Percentiles rank a stretch among this genome's conserved stretches.
Evolutionary conservation across 164 flowering plant species (phyloP).

Genomic region (Amborella trichopoda): DNA sequence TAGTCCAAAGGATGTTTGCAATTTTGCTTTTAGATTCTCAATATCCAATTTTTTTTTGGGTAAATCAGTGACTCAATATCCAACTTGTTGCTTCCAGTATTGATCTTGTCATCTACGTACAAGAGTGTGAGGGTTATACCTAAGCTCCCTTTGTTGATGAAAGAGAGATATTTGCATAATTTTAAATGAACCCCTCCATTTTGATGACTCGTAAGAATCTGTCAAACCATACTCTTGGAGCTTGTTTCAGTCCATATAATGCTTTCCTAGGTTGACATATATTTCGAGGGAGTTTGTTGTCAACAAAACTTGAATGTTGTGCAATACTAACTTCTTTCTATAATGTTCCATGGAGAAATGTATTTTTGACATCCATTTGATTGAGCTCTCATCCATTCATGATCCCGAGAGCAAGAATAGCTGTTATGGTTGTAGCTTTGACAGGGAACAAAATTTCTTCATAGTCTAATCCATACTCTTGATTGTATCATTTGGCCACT

Average conservation of each 20-base stretch:
- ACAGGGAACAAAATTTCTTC: neutral
- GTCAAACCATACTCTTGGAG: neutral
- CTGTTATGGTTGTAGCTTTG: no score
- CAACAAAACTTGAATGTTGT: no score
- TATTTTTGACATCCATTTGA: constrained; percentile 1
- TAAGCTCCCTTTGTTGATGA: neutral
- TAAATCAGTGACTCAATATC: no score
- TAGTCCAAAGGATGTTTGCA: neutral
- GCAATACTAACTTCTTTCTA: no score
- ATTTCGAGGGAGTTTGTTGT: neutral
- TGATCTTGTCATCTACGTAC: neutral
- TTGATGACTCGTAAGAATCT: neutral
- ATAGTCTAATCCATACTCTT: neutral
- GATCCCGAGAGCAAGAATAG: neutral
- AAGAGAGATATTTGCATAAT: neutral
- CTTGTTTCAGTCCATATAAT: neutral
- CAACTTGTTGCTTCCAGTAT: neutral
- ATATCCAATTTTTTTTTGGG: no score
- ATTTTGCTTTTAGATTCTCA: neutral
- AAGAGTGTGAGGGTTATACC: neutral
- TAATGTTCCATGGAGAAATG: no score
- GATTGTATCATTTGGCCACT: neutral
- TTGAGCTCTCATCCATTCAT: neutral
- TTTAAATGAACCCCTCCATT: neutral
- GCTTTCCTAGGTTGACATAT: neutral